Conservation (phyloP, 164 flowering plant genomes). For the Paratinospora sagittata region DNA sequence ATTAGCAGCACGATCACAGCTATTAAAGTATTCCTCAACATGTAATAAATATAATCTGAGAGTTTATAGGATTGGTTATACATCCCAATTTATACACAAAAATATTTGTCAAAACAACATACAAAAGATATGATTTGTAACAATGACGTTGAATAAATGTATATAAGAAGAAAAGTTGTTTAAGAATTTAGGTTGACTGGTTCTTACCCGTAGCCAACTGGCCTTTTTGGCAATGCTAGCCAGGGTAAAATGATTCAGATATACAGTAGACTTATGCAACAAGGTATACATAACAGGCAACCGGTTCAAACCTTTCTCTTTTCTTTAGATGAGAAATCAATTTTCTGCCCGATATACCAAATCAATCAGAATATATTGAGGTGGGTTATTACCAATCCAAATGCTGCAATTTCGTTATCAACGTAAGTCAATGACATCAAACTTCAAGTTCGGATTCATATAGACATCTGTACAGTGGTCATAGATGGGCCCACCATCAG, state of each 20-base stretch:
- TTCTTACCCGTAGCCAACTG: not conserved
- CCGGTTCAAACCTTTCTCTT: not conserved
- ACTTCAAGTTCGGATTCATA: constrained; percentile 62
- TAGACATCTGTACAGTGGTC: constrained; percentile 86
- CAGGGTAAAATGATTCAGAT: not conserved
- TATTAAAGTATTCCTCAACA: not conserved
- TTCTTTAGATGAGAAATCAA: not conserved
- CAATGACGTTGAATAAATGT: not conserved
- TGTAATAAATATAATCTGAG: not conserved
- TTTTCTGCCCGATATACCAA: not conserved
- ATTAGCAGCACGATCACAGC: not conserved
- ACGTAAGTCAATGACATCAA: constrained; percentile 88
- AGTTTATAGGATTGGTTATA: not conserved
- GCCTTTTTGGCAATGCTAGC: not conserved
- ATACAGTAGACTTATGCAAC: not conserved
- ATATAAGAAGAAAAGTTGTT: not conserved
- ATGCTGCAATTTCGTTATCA: constrained; percentile 25
- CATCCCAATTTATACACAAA: not conserved
- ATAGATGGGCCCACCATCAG: constrained; percentile 89
- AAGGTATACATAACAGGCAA: not conserved
- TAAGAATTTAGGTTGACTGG: not conserved
- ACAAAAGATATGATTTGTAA: not conserved
- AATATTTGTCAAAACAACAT: not conserved
- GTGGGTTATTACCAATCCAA: constrained; percentile 10
- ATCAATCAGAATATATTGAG: not conserved